A percentile compares a stretch with the other conserved stretches of the same genome.
Conservation (phyloP, 2,329 filamentous ascomycete species). For the Ilyonectria mors-panacis region DNA sequence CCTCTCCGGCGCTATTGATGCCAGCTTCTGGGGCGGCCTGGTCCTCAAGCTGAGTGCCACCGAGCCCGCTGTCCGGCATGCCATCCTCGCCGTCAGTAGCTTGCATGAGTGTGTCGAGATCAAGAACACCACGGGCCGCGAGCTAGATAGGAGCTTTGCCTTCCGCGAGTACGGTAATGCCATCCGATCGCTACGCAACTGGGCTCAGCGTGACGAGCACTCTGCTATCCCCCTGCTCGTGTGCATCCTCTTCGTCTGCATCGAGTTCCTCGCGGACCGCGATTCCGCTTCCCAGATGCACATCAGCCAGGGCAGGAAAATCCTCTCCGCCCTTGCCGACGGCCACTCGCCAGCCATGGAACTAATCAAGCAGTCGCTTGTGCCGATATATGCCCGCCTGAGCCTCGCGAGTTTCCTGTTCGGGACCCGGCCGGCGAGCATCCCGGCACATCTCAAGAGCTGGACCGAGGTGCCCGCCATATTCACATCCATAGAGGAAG, state of each 20-base stretch:
- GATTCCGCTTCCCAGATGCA: constrained; percentile 62
- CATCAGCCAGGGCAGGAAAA: constrained; percentile 60
- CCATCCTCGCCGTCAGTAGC: constrained; percentile 65
- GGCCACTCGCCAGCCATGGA: constrained; percentile 51
- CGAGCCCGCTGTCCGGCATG: constrained; percentile 64
- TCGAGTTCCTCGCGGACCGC: constrained; percentile 69
- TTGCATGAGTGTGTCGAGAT: constrained; percentile 57
- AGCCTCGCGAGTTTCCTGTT: constrained; percentile 59
- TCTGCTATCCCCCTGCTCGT: constrained; percentile 57
- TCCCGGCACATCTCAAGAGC: constrained; percentile 54
- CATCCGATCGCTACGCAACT: constrained; percentile 59
- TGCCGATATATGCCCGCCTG: constrained; percentile 61
- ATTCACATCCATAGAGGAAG: constrained; percentile 54
- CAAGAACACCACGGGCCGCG: constrained; percentile 33
- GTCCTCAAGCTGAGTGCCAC: constrained; percentile 62
- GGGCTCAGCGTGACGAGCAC: constrained; percentile 49
- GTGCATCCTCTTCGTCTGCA: constrained; percentile 67
- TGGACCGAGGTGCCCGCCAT: constrained; percentile 50
- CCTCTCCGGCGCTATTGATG: constrained; percentile 60
- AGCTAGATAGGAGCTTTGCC: constrained; percentile 43
- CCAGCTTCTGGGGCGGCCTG: constrained; percentile 60
- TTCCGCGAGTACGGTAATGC: constrained; percentile 63
- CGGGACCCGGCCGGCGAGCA: constrained; percentile 54
- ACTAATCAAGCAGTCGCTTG: constrained; percentile 57
- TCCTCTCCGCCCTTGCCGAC: constrained; percentile 54